Base-by-base conservation (phyloP, 2,329 filamentous ascomycete species). In the Fusarium algeriense region DNA sequence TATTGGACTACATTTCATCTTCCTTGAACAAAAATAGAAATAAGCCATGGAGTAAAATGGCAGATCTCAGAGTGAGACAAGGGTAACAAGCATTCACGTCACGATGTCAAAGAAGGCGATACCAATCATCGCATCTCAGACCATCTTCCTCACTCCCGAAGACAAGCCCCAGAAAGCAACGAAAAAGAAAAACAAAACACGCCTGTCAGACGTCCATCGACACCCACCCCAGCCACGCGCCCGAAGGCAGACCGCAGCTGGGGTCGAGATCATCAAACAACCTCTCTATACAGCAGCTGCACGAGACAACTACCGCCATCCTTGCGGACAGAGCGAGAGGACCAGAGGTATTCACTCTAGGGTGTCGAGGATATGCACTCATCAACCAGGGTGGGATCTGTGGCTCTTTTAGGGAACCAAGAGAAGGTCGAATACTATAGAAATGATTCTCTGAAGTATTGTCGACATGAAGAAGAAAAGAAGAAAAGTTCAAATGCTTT, bases 401-500 rank as follows among this genome's bases (percentile, higher is more conserved):
- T 94, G 89, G 93, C 94, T 97, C 87, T 87, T 92, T 89, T 94
- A 88, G 90, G 90, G 89, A 95, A 92, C 90, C 93, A 92, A 96
- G 93, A 93, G 90, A 88, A 87, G 88, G 92, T 94, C 90, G 90
- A 93, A 88, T 91, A 95, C 94, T 97, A 94, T 95, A 97, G 92
- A 97, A 97, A 93, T 93, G 93, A 95, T 95, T 95, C 93, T 94
- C 84, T 71, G 83, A 87, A 87, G 85, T 88, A 88, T 88, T 87
- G 86, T 89, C 87, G 87, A 87, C 86, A 83, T 88, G 81, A 86
- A 82, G 82, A 88, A 85, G 83, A 85, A 60, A 55, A 70, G 78
- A 82, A 83, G 80, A 83, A 83, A 78, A 78, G 69, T 48, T 40
- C 61, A 81, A 83, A 80, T 67, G 57, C 38, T 17, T 68, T 3